Conservation (phyloP, 2,329 filamentous ascomycete genomes). For the Epichloe bromicola region DNA sequence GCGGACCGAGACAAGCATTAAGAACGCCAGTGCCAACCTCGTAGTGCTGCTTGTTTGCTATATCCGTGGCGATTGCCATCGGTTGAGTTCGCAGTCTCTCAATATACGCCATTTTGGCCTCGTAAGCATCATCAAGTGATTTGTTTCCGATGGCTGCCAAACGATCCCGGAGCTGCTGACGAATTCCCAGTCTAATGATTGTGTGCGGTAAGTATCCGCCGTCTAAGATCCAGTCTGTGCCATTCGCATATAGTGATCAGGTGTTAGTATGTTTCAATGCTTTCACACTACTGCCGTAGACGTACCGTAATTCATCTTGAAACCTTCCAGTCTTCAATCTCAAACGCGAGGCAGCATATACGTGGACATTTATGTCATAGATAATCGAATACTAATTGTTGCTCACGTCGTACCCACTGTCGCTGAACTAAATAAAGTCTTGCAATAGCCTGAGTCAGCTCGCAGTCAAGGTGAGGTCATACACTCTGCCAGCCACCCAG, state of each 20-base stretch:
- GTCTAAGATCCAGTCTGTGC: slow-evolving; percentile 45
- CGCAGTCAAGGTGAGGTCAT: no score
- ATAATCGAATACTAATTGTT: no score
- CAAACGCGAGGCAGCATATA: background rate
- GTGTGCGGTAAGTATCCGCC: slow-evolving; percentile 50
- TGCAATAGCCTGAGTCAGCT: background rate
- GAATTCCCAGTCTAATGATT: slow-evolving; percentile 52
- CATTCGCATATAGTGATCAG: background rate
- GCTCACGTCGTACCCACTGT: no score
- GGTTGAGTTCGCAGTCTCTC: slow-evolving; percentile 43
- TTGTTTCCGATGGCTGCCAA: slow-evolving; percentile 39
- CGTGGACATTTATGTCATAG: no score
- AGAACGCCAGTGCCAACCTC: slow-evolving; percentile 57
- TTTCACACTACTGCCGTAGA: background rate
- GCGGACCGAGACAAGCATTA: slow-evolving; percentile 45
- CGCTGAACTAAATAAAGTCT: background rate
- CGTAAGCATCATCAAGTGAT: slow-evolving; percentile 38
- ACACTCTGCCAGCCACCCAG: no score
- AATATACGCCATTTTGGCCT: slow-evolving; percentile 52
- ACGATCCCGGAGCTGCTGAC: slow-evolving; percentile 50
- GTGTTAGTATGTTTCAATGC: background rate
- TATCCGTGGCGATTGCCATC: slow-evolving; percentile 54
- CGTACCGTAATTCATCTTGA: slow-evolving; percentile 3
- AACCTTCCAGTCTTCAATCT: background rate
- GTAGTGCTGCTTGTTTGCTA: slow-evolving; percentile 59